These are phyloP conservation scores for Meyerozyma elateridarum DNA, from an alignment of 1,139 yeast genomes.

Conservation along the genomic window DNA sequence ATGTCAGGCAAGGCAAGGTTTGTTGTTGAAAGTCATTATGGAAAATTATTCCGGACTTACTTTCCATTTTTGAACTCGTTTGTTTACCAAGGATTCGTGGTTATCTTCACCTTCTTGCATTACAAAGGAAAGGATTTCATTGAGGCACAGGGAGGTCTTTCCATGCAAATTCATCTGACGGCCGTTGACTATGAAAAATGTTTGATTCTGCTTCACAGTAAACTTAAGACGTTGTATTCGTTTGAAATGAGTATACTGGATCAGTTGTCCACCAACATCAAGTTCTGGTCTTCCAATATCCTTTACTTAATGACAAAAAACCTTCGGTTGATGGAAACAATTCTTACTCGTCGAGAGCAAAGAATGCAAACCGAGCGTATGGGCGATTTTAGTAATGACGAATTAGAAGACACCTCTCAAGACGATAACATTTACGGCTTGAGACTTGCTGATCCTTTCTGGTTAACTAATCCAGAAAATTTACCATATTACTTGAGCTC, in stretches of 20 bases:
- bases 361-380: not conserved
- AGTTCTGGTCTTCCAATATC: slow-evolving; percentile 37
- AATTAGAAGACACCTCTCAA: slow-evolving; percentile 11
- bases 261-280: slow-evolving; percentile 17
- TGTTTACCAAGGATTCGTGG: slow-evolving; percentile 49
- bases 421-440: slow-evolving; percentile 22
- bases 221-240: slow-evolving; percentile 20
- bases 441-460: slow-evolving; percentile 38
- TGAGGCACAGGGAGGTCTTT: slow-evolving; percentile 13
- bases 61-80: slow-evolving; percentile 49
- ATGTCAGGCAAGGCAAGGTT: slow-evolving; percentile 8
- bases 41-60: slow-evolving; percentile 29
- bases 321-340: slow-evolving; percentile 24
- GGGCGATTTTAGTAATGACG: slow-evolving; percentile 2
- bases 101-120: slow-evolving; percentile 45
- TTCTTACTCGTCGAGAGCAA: slow-evolving; percentile 20
- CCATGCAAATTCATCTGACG: slow-evolving; percentile 7
- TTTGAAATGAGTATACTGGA: slow-evolving; percentile 23
- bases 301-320: slow-evolving; percentile 30
- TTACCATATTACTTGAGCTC: slow-evolving; percentile 35
- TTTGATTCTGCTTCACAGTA: slow-evolving; percentile 21
- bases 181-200: slow-evolving; percentile 16
- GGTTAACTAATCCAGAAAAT: slow-evolving; percentile 41
- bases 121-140: slow-evolving; percentile 36
- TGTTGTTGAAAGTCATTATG: slow-evolving; percentile 15